These are phyloP conservation scores for Trichoderma gamsii DNA, from an alignment of 495 filamentous ascomycete genomes.

Conservation along the genomic window DNA sequence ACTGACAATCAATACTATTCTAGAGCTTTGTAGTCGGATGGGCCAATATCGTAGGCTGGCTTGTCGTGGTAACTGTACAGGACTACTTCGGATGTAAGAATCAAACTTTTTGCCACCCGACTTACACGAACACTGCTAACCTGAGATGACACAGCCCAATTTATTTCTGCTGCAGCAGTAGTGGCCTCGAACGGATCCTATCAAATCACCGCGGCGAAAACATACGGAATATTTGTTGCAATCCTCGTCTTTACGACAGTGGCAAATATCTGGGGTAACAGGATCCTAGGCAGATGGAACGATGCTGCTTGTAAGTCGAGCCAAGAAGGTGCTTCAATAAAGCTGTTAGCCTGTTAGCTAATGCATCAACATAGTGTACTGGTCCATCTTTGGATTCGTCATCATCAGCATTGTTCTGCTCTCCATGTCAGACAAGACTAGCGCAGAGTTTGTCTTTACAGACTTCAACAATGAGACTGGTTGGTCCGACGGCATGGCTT, in stretches of 20 bases:
- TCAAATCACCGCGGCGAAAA: constrained; percentile 26
- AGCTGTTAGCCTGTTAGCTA: not conserved
- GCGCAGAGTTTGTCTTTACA: constrained; percentile 46
- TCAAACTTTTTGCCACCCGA: not conserved
- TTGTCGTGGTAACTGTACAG: constrained; percentile 34
- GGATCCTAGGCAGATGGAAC: constrained; percentile 30
- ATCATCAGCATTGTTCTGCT: constrained; percentile 35
- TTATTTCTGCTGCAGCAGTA: constrained; percentile 31
- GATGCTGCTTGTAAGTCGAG: constrained; percentile 24
- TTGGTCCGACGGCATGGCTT: constrained; percentile 57
- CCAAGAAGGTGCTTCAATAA: not conserved
- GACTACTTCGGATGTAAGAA: constrained; percentile 31
- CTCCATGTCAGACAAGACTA: constrained; percentile 31
- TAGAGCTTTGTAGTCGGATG: constrained; percentile 35
- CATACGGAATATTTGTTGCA: constrained; percentile 32
- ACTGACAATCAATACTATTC: not conserved
- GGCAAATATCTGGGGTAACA: constrained; percentile 31
- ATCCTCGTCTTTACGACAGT: constrained; percentile 29
- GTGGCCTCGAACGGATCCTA: constrained; percentile 29
- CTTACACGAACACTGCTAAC: not conserved
- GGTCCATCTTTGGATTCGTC: constrained; percentile 33
- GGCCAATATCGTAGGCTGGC: constrained; percentile 37
- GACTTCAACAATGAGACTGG: constrained; percentile 56
- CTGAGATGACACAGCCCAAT: constrained; percentile 22
- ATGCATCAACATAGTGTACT: constrained; percentile 22